These are phyloP conservation scores for Ophiostoma ips DNA, from an alignment of 2,329 filamentous ascomycete genomes.

Conservation along the genomic window DNA sequence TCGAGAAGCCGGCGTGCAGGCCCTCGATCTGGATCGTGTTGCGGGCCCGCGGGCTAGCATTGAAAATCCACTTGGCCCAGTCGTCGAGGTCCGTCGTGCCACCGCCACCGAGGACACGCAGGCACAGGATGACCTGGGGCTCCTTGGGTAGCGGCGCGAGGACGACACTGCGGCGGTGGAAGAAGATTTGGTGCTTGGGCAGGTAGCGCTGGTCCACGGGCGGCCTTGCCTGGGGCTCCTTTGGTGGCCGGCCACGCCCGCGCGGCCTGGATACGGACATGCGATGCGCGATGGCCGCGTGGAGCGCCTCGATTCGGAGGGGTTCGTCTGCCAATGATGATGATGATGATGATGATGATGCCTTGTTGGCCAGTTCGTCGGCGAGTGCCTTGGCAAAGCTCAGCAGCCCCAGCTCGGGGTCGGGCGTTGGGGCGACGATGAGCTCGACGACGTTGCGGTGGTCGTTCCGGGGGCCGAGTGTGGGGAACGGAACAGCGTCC, in stretches of 20 bases:
- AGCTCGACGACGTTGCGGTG: conserved; percentile 12
- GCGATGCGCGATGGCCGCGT: conserved; percentile 4
- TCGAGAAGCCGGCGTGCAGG: conserved; percentile 10
- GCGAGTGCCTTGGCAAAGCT: conserved; percentile 10
- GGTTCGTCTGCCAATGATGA: no score
- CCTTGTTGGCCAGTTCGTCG: conserved; percentile 10
- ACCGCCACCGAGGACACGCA: conserved; percentile 10
- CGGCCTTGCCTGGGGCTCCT: conserved; percentile 4
- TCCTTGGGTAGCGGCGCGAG: conserved; percentile 8
- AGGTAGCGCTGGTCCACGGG: conserved; percentile 5
- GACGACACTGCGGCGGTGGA: conserved; percentile 10
- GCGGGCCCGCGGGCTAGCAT: conserved; percentile 4
- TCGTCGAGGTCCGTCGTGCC: conserved; percentile 6
- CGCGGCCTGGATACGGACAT: conserved; percentile 8
- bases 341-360: no score
- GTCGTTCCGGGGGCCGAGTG: neutral
- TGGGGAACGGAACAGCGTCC: neutral
- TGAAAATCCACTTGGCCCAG: conserved; percentile 14
- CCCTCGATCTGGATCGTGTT: conserved; percentile 12
- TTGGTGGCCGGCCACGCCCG: conserved; percentile 10
- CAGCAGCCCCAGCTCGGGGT: neutral
- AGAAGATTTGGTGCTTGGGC: conserved; percentile 12
- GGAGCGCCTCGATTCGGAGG: conserved; percentile 6
- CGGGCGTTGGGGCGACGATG: conserved; percentile 6
- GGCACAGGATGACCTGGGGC: conserved; percentile 13